Evolutionary conservation across 768 basidiomycete genomes (phyloP), one percentile per base, ranked within the genome.

Genomic region (Boletus subcaerulescens): DNA sequence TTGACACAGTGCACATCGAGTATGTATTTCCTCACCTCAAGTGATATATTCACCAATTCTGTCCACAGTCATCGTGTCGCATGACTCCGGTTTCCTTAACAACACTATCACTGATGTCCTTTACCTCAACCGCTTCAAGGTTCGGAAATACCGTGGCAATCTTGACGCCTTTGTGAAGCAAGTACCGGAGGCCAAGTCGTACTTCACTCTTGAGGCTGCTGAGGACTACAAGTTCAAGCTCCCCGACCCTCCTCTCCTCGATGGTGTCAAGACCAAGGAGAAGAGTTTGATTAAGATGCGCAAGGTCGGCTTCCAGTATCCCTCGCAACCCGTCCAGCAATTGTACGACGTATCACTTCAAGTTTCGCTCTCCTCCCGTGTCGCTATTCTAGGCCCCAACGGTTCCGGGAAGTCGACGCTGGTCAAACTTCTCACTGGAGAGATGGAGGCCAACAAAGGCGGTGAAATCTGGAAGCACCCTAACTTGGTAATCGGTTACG

Each of bases 241-340:
- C 65, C 95, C 95, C 53, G 88, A 93, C 69, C 95, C 95, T 50
- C 95, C 95, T 69, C 86, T 98, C 61, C 89, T 98, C 59, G 95
- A 98, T 62, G 95, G 95, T 89, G 95, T 98, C 79, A 98, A 98
- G 89, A 98, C 95, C 69, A 98, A 98, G 83, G 94, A 98, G 79
- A 98, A 96, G 85, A 85, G 84, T 57, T 78, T 98, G 65, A 75
- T 97, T 60, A 98, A 98, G 83, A 96, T 98, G 93, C 91, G 94
- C 74, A 89, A 90, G 72, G 94, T 96, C 66, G 90, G 89, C 66
- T 98, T 93, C 91, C 93, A 97, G 76, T 98, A 98, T 77, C 91
- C 92, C 45, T 82, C 84, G 29, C 84, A 89, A 65, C 67, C 85
- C 49, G 83, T 90, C 54, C 95, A 96, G 73, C 94, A 96, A 72